Percentiles rank a stretch among this genome's conserved stretches.
Evolutionary conservation across 371 early-diverging fungal genomes (phyloP).

Genomic region (Mortierella sp.): DNA sequence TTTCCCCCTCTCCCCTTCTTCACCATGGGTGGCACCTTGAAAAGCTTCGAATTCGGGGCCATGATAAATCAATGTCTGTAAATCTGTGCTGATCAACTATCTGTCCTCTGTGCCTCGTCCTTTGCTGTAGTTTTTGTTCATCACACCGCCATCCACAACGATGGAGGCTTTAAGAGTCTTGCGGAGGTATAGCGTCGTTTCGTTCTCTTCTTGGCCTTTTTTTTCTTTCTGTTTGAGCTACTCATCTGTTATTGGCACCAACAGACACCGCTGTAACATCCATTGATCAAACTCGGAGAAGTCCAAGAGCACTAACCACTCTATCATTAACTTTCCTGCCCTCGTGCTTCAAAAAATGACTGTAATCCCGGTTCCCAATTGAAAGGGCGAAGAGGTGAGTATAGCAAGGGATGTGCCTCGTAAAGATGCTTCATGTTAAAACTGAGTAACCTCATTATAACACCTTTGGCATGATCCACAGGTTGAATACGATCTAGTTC

Average conservation of each 20-base stretch:
- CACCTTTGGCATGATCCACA: conserved; percentile 1
- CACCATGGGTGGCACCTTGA: no score
- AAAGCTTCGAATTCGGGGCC: no score
- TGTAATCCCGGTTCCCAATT: not conserved
- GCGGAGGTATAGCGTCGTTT: conserved; percentile 67
- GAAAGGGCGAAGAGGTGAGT: conserved; percentile 25
- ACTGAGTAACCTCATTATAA: no score
- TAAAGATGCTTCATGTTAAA: no score
- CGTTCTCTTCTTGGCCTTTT: not conserved
- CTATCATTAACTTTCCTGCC: no score
- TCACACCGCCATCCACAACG: conserved; percentile 84
- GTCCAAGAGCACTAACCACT: not conserved
- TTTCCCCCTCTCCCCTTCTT: no score
- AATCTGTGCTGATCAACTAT: conserved; percentile 24
- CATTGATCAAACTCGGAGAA: no score
- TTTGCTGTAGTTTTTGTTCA: conserved; percentile 83
- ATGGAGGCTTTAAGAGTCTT: conserved; percentile 89
- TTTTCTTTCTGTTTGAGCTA: conserved; percentile 1
- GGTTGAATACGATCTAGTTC: conserved; percentile 85
- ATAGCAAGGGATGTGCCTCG: no score
- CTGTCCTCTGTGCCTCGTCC: conserved; percentile 14
- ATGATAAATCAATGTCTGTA: conserved; percentile 18
- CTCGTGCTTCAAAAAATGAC: no score
- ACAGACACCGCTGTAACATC: no score
- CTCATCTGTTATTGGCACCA: no score